Percentiles rank a stretch among this genome's conserved stretches.
phyloP scores from a whole-genome alignment of 441 rosid species.

The Gossypium davidsonii region DNA sequence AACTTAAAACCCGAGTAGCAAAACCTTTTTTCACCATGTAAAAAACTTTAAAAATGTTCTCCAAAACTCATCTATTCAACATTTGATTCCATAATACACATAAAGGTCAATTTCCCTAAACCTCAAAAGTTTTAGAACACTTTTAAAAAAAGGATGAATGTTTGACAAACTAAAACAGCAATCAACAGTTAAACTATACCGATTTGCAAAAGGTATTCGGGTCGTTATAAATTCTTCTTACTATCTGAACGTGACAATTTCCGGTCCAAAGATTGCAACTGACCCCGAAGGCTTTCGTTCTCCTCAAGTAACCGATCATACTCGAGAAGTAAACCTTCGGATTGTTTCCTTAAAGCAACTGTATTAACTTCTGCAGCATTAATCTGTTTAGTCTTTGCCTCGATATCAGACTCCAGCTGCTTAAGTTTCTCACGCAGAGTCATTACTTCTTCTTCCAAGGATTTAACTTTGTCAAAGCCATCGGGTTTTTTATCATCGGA shows the following conservation, averaged over 20 bases:
- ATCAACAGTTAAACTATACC: neutral
- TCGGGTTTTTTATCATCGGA: no score
- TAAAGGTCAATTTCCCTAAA: neutral
- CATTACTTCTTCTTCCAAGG: constrained; percentile 46
- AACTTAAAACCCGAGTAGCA: neutral
- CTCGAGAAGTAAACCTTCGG: constrained; percentile 90
- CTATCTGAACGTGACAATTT: constrained; percentile 47
- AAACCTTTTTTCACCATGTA: neutral
- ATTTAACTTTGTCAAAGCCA: constrained; percentile 42
- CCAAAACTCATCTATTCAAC: constrained; percentile 7
- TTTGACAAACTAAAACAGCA: no score
- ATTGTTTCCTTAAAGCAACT: constrained; percentile 75
- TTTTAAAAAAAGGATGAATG: no score
- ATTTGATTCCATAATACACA: neutral
- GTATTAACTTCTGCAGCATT: constrained; percentile 59
- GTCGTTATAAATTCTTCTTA: constrained; percentile 53
- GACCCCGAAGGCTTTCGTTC: constrained; percentile 59
- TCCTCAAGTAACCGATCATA: constrained; percentile 80
- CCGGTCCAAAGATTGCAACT: constrained; percentile 59
- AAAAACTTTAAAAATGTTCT: neutral
- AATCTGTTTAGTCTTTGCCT: constrained; percentile 43
- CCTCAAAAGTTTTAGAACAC: no score
- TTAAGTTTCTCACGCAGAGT: constrained; percentile 35
- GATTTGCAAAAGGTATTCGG: neutral
- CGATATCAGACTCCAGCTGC: constrained; percentile 43